These are phyloP conservation scores for Mycena latifolia DNA, from an alignment of 768 basidiomycete genomes.

Conservation along the genomic window DNA sequence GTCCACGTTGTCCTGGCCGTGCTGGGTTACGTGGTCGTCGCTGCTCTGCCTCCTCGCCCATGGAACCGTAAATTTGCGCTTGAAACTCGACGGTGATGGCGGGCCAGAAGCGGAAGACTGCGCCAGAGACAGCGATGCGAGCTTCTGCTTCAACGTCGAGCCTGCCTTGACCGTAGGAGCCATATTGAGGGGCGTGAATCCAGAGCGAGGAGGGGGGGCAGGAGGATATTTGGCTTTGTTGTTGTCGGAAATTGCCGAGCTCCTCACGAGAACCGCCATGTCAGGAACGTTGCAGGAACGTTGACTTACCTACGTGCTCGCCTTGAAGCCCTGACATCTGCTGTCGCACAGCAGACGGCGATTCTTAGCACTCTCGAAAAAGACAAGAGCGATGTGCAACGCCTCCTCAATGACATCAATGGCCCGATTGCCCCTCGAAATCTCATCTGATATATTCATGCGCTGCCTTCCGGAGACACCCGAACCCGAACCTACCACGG, in stretches of 20 bases:
- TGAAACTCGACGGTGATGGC: constrained; percentile 24
- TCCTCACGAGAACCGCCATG: no score
- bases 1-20: constrained; percentile 62
- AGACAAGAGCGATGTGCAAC: no score
- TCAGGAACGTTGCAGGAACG: no score
- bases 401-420: not conserved
- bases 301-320: no score
- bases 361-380: no score
- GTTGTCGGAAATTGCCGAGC: not conserved
- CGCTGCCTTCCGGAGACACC: constrained; percentile 17
- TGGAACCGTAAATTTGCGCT: constrained; percentile 33
- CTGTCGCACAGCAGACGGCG: no score
- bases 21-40: constrained; percentile 36
- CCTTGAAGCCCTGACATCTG: no score
- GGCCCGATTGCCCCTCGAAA: not conserved
- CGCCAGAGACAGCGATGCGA: constrained; percentile 27
- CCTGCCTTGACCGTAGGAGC: constrained; percentile 32
- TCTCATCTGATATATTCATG: constrained; percentile 11
- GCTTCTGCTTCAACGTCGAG: constrained; percentile 31
- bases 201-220: constrained; percentile 1
- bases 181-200: constrained; percentile 8
- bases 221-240: constrained; percentile 2
- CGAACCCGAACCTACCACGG: no score
- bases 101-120: constrained; percentile 28
- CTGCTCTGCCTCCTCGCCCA: constrained; percentile 29